Evolutionary conservation across 805 yeast genomes (phyloP).

Genomic region (Spathaspora sp.): DNA sequence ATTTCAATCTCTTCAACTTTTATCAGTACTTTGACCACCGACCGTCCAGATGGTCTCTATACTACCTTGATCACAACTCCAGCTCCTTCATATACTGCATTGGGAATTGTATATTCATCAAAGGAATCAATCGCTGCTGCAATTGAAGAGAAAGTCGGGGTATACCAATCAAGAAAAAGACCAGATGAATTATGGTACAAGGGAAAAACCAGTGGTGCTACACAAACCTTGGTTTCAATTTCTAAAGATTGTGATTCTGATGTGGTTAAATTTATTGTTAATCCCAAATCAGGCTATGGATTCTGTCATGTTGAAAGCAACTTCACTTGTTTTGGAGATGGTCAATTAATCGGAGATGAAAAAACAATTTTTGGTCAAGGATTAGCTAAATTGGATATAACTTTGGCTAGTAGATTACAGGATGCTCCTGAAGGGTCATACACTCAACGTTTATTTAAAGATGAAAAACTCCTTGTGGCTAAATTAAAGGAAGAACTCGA

Average conservation of each 20-base stretch:
- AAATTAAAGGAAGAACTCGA: constrained; percentile 96
- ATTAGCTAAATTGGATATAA: constrained; percentile 60
- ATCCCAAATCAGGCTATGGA: constrained; percentile 74
- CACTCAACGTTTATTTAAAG: constrained; percentile 82
- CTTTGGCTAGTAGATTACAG: constrained; percentile 56
- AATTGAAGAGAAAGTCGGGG: constrained; percentile 77
- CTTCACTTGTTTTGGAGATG: constrained; percentile 65
- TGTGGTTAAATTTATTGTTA: constrained; percentile 81
- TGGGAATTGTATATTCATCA: constrained; percentile 92
- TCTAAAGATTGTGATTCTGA: constrained; percentile 91
- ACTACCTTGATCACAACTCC: constrained; percentile 80
- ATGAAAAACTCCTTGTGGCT: constrained; percentile 70
- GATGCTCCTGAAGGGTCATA: constrained; percentile 92
- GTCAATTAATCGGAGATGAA: constrained; percentile 23
- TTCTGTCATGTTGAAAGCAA: constrained; percentile 85
- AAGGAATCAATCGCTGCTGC: constrained; percentile 78
- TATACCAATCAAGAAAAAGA: constrained; percentile 83
- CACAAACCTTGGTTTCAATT: constrained; percentile 67
- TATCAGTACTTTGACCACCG: constrained; percentile 59
- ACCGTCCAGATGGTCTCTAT: constrained; percentile 80
- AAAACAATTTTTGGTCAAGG: constrained; percentile 48
- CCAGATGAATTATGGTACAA: constrained; percentile 89
- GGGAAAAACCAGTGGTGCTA: constrained; percentile 95
- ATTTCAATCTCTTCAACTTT: constrained; percentile 44
- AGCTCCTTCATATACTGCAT: constrained; percentile 46